phyloP scores from a whole-genome alignment of 768 basidiomycete genomes.

The Xerocomellus dryophilus region DNA sequence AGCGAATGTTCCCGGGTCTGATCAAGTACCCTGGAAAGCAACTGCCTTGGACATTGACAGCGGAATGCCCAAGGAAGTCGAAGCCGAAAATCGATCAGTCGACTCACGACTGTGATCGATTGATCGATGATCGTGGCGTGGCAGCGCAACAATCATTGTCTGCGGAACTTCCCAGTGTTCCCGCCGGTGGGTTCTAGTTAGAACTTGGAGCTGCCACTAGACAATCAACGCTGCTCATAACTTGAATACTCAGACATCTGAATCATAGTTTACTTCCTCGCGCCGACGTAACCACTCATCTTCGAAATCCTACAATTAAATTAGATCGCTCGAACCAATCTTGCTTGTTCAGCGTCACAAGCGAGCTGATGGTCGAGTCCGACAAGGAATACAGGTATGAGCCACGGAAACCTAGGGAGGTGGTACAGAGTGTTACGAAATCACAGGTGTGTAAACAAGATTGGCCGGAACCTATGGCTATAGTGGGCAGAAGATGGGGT shows the following conservation, averaged over 20 bases:
- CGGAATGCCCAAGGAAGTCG: no score
- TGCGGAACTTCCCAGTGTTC: no score
- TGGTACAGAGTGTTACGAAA: neutral
- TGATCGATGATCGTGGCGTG: neutral
- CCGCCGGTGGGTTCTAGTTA: no score
- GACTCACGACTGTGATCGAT: neutral
- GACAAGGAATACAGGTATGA: neutral
- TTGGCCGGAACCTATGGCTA: neutral
- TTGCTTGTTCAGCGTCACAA: neutral
- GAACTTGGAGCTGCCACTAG: no score
- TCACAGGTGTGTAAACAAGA: neutral
- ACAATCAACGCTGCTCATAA: no score
- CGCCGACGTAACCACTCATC: no score
- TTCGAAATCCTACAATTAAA: neutral
- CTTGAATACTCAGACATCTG: no score
- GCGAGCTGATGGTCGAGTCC: neutral
- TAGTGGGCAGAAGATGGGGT: neutral
- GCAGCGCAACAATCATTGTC: neutral
- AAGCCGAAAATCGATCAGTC: neutral
- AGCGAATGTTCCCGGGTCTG: no score
- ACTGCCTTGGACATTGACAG: no score
- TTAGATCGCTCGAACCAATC: neutral
- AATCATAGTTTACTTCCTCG: no score
- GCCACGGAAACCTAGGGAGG: neutral
- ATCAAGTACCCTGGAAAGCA: no score